A percentile compares a stretch with the other conserved stretches of the same genome.
phyloP scores from a whole-genome alignment of 768 basidiomycete genomes.

The Crucibulum laeve region DNA sequence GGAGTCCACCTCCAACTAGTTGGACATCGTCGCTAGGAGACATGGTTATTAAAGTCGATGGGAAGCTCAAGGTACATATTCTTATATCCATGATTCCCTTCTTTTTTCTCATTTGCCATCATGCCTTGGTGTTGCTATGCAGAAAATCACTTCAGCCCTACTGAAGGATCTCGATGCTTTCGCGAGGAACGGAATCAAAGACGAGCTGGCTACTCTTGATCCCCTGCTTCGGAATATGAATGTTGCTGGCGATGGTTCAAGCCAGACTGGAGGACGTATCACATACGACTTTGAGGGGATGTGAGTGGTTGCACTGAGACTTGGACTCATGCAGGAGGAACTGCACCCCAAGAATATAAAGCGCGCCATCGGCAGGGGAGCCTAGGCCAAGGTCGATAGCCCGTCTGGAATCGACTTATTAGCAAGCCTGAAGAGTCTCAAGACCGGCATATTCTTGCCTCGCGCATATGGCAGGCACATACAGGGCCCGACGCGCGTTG shows the following conservation, averaged over 20 bases:
- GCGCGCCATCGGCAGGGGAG: too few species aligned
- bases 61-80: constrained; percentile 71
- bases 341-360: too few species aligned
- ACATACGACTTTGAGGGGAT: constrained; percentile 29
- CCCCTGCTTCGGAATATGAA: constrained; percentile 65
- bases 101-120: background rate
- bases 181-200: constrained; percentile 75
- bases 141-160: constrained; percentile 82
- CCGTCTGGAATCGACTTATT: too few species aligned
- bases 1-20: constrained; percentile 43
- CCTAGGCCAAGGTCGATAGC: too few species aligned
- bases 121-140: constrained; percentile 2
- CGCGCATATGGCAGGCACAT: too few species aligned
- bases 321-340: constrained; percentile 6
- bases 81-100: background rate
- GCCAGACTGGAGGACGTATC: constrained; percentile 16
- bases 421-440: too few species aligned
- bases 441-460: too few species aligned
- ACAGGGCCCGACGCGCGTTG: too few species aligned
- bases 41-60: constrained; percentile 74
- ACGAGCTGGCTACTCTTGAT: constrained; percentile 79
- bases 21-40: constrained; percentile 69
- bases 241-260: constrained; percentile 24
- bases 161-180: constrained; percentile 84
- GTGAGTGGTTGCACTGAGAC: constrained; percentile 4